Base-by-base conservation (phyloP, 2,329 filamentous ascomycete genomes). In the Byssochlamys sp. region DNA sequence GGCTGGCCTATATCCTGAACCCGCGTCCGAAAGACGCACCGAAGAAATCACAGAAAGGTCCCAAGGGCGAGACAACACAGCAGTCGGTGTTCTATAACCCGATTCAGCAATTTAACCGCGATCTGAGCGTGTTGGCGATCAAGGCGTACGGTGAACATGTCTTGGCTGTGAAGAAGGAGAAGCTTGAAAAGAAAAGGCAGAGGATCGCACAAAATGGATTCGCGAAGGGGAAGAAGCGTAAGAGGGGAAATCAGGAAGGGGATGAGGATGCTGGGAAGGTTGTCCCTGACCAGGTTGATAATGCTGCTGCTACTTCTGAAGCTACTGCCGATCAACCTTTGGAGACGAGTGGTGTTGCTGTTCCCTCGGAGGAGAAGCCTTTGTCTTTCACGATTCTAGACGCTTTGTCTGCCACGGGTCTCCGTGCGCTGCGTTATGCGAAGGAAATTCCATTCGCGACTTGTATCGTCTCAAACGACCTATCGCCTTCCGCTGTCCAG, bases 31-130 rank as follows among this genome's bases (percentile, higher is more conserved):
- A 73, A 63, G 71, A 73, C 61, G 54, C 72, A 59, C 59, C 66
- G 0, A 75, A 78, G 60, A 70, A 74, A 26, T 75, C 77, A 52
- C 78, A 78, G 60, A 69, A 64, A 45, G 70, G 75, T 59, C 63
- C 72, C 28, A 72, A 72, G 57, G 77, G 81, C 59, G 81, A 85
- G 55, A 80, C 84, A 64, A 79, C 84, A 45, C 82, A 86, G 64
- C 88, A 92, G 66, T 78, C 80, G 33, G 95, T 99, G 57, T 99
- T 99, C 70, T 99, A 99, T 81, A 99, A 99, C 66, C 92, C 94
- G 0, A 96, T 99, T 56, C 94, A 99, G 71, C 94, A 99, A 71
- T 99, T 97, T 80, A 99, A 99, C 74, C 88, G 95, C 52, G 94
- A 99, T 70, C 75, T 99, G 63, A 96, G 90, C 60, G 90, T 96